A percentile compares a stretch with the other conserved stretches of the same genome.
Conservation (phyloP, 2,329 filamentous ascomycete genomes). For the Aspergillus nomiae region DNA sequence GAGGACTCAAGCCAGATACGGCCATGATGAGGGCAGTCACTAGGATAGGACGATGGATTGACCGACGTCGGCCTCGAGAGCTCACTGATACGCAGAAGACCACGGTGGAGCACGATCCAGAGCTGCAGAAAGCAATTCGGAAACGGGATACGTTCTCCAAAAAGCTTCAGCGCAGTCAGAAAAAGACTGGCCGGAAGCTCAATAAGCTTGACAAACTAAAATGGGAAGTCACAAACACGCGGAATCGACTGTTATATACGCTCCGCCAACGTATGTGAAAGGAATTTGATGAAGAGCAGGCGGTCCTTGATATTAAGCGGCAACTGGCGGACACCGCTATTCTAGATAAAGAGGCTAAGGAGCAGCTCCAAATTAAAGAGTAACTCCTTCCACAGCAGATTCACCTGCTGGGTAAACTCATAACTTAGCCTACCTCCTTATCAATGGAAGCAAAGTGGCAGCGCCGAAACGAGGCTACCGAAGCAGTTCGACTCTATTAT, state of each 20-base stretch:
- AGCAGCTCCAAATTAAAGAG: not conserved
- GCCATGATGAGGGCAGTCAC: constrained; percentile 1
- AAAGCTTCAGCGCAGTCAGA: not conserved
- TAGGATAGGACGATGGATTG: not conserved
- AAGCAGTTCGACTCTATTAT: not conserved
- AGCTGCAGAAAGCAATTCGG: not conserved
- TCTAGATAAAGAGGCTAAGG: constrained; percentile 1
- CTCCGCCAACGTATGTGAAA: not conserved
- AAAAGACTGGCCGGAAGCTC: too few species aligned
- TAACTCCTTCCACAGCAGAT: constrained; percentile 1
- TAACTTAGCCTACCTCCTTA: not conserved
- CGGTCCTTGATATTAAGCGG: constrained; percentile 4
- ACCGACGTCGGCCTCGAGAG: not conserved
- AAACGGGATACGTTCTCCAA: not conserved
- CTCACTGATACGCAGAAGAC: not conserved
- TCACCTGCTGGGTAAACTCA: not conserved
- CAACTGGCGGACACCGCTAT: not conserved
- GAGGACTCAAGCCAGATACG: not conserved
- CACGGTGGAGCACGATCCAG: not conserved
- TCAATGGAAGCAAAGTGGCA: constrained; percentile 2
- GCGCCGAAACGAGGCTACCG: not conserved
- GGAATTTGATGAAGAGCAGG: constrained; percentile 4
- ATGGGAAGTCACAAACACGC: not conserved
- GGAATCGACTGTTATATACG: not conserved
- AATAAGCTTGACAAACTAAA: not conserved